Base-by-base conservation (phyloP, 1,284 basidiomycete genomes). In the Leccinum pallidistipes region DNA sequence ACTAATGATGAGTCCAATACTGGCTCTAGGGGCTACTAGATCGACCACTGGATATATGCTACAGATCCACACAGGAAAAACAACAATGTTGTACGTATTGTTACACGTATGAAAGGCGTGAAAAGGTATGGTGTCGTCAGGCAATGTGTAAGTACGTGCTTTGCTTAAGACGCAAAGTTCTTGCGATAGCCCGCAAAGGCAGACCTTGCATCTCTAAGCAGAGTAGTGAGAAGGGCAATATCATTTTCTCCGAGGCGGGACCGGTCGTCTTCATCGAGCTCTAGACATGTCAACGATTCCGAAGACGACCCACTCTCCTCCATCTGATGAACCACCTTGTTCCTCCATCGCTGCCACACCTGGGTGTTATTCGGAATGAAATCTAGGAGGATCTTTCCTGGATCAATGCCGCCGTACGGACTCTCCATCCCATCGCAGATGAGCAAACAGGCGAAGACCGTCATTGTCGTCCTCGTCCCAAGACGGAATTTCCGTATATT, bases 301-400 rank as follows among this genome's bases (percentile, higher is more conserved):
- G 49, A 18, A 12, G 24, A 6, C n/a, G 36, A 6, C 18, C 8
- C 10, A 1, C n/a, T 29, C 9, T 60, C 62, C 51, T 63, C 62
- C 62, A 74, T 63, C 62, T 73, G 70, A 11, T 6, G 60, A 43
- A 27, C 11, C 27, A 72, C 70, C 45, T 69, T 72, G 8, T 62
- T 56, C 58, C 69, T 74, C 72, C 72, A 72, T 50, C 58, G 62
- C 47, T 58, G 57, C 71, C 73, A 72, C 36, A 75, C 72, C n/a
- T 59, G 50, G 0, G 71, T 75, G 16, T 74, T 64, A 9, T 72
- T 75, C 1, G 64, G 63, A 51, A 75, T 66, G n/a, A 73, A 68
- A 52, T 64, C 49, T 18, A 47, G 68, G 18, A 72, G 65, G 14
- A 75, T 62, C 3, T 58, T 61, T 24, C 9, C 54, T 10, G 67